Conservation (phyloP, 2,329 filamentous ascomycete species). For the Zymoseptoria crescenta region DNA sequence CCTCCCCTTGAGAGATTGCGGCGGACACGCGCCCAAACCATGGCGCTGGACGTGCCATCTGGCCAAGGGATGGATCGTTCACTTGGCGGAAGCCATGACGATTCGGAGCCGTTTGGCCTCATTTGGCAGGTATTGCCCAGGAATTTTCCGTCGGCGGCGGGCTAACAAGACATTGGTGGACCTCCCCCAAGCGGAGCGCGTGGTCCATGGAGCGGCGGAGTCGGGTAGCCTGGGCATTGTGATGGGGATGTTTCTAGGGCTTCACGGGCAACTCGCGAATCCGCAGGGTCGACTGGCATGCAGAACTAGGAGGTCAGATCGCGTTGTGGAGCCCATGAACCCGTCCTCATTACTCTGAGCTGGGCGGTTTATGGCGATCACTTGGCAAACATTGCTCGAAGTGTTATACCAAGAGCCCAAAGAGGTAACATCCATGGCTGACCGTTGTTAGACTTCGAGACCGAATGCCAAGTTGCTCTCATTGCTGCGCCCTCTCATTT, state of each 20-base stretch:
- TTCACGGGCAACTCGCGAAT: not conserved
- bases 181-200: not conserved
- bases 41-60: not conserved
- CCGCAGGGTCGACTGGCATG: not conserved
- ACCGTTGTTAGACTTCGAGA: not conserved
- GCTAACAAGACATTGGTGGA: not conserved
- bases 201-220: not conserved
- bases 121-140: not conserved
- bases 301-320: not conserved
- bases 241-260: not conserved
- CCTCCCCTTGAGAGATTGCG: not conserved
- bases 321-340: too few relatives aligned
- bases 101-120: not conserved
- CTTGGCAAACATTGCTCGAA: not conserved
- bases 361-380: not conserved
- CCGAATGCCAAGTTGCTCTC: not conserved
- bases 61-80: not conserved
- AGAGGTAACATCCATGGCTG: not conserved
- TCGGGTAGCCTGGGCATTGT: not conserved
- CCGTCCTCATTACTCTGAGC: not conserved
- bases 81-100: not conserved
- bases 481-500: not conserved
- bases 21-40: too few relatives aligned
- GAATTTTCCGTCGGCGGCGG: not conserved
- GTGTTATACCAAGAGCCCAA: not conserved